Conservation (phyloP, 331 rosid genomes). For the Erythrophleum ivorense region DNA sequence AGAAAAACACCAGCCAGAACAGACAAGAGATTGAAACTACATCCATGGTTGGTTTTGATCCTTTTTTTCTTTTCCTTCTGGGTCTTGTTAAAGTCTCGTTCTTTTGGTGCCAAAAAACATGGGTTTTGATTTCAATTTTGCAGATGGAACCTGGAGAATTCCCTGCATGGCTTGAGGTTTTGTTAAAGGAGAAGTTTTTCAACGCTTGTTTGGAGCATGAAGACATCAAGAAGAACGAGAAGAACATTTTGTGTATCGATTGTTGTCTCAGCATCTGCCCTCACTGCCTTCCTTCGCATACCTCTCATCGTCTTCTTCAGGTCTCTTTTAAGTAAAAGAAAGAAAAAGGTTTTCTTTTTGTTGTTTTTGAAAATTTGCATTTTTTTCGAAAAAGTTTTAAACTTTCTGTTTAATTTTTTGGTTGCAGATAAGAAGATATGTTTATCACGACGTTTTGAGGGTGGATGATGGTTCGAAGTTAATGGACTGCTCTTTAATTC, state of each 20-base stretch:
- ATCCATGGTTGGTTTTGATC: too few relatives aligned
- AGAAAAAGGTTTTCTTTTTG: not conserved
- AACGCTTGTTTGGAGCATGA: slow-evolving; percentile 87
- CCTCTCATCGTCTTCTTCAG: slow-evolving; percentile 83
- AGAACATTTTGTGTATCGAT: slow-evolving; percentile 86
- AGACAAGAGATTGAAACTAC: too few relatives aligned
- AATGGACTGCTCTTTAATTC: slow-evolving; percentile 74
- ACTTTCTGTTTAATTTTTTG: not conserved
- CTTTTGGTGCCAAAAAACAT: too few relatives aligned
- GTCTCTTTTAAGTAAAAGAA: slow-evolving; percentile 11
- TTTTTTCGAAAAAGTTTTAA: too few relatives aligned
- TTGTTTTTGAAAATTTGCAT: too few relatives aligned
- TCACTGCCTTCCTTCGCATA: slow-evolving; percentile 74
- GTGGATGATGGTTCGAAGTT: slow-evolving; percentile 75
- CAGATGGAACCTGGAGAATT: too few relatives aligned
- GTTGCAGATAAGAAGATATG: slow-evolving; percentile 81
- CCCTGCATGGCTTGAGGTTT: slow-evolving; percentile 81
- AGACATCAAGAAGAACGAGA: slow-evolving; percentile 82
- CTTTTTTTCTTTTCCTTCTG: too few relatives aligned
- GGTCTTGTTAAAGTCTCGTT: too few relatives aligned
- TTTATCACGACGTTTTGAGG: slow-evolving; percentile 73
- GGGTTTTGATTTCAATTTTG: too few relatives aligned
- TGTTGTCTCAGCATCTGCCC: slow-evolving; percentile 89
- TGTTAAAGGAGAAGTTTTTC: slow-evolving; percentile 78
- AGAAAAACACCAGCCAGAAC: too few relatives aligned